Conservation (phyloP, 2,329 filamentous ascomycete species). For the Claviceps arundinis region DNA sequence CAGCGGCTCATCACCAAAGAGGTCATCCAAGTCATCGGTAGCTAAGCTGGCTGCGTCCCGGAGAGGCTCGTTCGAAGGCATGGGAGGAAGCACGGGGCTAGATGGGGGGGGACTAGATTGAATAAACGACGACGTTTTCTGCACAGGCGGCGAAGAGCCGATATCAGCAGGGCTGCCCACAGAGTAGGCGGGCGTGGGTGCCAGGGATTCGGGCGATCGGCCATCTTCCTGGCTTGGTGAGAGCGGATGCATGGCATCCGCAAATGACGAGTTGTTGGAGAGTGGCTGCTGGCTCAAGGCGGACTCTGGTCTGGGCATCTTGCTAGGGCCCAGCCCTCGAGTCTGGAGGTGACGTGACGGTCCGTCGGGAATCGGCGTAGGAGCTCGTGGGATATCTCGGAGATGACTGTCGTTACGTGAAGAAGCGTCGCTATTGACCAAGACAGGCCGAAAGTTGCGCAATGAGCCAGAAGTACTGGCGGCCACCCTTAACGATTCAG, state of each 20-base stretch:
- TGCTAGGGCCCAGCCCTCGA: conserved; percentile 18
- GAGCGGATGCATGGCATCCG: conserved; percentile 24
- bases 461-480: conserved; percentile 84
- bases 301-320: conserved; percentile 45
- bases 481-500: conserved; percentile 75
- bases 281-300: conserved; percentile 37
- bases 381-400: conserved; percentile 61
- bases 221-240: conserved; percentile 34
- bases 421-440: conserved; percentile 31
- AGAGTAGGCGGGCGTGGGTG: conserved; percentile 38
- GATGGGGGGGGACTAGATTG: conserved; percentile 56
- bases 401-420: conserved; percentile 33
- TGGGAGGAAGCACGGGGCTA: conserved; percentile 61
- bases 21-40: conserved; percentile 61
- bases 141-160: conserved; percentile 78
- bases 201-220: conserved; percentile 42
- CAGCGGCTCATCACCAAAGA: conserved; percentile 49
- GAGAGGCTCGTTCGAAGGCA: conserved; percentile 45
- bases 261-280: conserved; percentile 34
- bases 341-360: conserved; percentile 13
- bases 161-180: conserved; percentile 67
- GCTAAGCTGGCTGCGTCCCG: conserved; percentile 70
- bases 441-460: conserved; percentile 66
- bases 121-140: conserved; percentile 44
- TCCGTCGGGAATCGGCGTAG: conserved; percentile 56